Evolutionary conservation across 805 yeast genomes (phyloP), one percentile per base, ranked within the genome.

Genomic region (Candida verbasci): DNA sequence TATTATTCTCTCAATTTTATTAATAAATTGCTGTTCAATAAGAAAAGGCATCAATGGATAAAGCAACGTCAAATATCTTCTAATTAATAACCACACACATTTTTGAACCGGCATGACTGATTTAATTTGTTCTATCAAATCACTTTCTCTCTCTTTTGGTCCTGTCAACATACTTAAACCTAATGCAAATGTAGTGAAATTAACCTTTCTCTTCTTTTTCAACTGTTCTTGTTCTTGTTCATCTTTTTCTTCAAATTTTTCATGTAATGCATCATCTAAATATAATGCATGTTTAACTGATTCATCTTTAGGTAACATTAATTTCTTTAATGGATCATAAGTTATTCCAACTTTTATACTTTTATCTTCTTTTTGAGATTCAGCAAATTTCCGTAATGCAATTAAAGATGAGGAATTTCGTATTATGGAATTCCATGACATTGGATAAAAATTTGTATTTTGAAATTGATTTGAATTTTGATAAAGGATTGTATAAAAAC

Each of bases 11-110:
- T 52, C 47, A 4, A 75, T 48, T 27, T 68, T 62, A 14, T 49
- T 45, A 30, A 67, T 60, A 47, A 75, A 75, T 8, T 62, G 67
- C 42, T 52, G 61, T 48, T 80, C 84, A 52, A 80, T 86, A 22
- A 80, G 57, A 45, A 70, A 78, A 3, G 88, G 87, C 40, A 79
- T 60, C 37, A 76, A 76, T 4, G 81, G 68, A 48, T 81, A 81
- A 5, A 81, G 49, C 22, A 69, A 67, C 11, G 69, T 71, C 50
- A 81, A 80, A 45, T 72, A 81, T 42, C 80, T 55, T 36, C 77
- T 77, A 21, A 80, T 55, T 29, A 77, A 58, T 31, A 69, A 45
- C 72, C 80, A 73, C 9, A 80, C 62, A 1, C 74, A 65, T 38
- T 62, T 65, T 45, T 73, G 69, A 18, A 58, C 67, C 1, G 86